Evolutionary conservation across 139 green algal species (phyloP), one percentile per base, ranked within the genome.

Genomic region (Chlamydomonas sphaeroides): DNA sequence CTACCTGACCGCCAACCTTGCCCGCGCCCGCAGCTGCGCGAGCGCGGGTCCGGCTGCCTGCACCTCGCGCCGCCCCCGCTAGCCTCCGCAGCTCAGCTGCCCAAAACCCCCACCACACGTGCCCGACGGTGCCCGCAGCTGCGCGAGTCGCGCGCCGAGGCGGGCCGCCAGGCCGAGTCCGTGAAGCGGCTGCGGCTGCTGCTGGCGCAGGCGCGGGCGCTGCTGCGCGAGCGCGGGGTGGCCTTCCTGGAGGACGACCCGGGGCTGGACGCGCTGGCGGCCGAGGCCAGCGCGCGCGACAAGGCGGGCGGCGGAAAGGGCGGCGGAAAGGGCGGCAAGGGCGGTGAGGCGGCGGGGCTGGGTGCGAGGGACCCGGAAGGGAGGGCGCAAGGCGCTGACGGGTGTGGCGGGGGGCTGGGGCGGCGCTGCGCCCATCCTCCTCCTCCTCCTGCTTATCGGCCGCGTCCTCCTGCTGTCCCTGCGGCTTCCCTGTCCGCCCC

Each of bases 211-310:
- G 76, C 76, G 39, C 62, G 62, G 45, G 15, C 6, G 23, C 45
- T 83, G 42, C 76, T 83, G 32, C 49, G 35, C 32, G 76, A 83
- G 63, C 45, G 39, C 45, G 76, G 76, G 28, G 76, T 83, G 76
- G 14, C 76, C n/a, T 83, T 83, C 42, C 74, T 83, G 76, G 76
- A 83, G 45, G 76, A 83, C 14, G 76, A 83, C 76, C 62, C 63
- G 21, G 76, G 63, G 48, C 65, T 70, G 65, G 65, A 70, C 17
- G 26, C 53, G 42, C 76, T 83, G 71, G 33, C 36, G 62, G 32
- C 38, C 51, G n/a, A 33, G 23, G 25, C 45, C 3, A n/a, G 10
- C 41, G 15, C 18, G 51, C 2, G 30, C 5, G 35, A 35, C 25
- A 21, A 28, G 18, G 30, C 32, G 26, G 62, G 25, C 1, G 69